phyloP scores from a whole-genome alignment of 441 rosid genomes.

The Omphalea diandra region DNA sequence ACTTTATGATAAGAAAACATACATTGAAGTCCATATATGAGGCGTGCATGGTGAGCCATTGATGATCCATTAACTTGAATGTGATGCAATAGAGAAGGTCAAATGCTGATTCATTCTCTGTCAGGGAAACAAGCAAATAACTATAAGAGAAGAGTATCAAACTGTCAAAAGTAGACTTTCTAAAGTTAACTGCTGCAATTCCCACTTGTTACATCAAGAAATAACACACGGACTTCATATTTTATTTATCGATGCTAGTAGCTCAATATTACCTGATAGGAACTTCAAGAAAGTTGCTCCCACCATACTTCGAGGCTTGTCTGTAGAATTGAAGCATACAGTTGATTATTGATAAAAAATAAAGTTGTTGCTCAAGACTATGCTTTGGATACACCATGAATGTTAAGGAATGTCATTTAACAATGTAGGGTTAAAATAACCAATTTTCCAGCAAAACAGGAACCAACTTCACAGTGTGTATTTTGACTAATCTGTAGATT shows the following conservation, averaged over 20 bases:
- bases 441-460: not conserved
- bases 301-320: conserved; percentile 69
- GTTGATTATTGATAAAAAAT: not conserved
- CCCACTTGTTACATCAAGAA: not conserved
- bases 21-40: conserved; percentile 99
- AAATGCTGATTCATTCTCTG: conserved; percentile 89
- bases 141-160: too few species aligned
- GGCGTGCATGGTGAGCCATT: conserved; percentile 92
- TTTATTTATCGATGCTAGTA: not conserved
- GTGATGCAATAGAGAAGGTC: conserved; percentile 95
- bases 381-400: not conserved
- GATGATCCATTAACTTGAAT: conserved; percentile 97
- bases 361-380: not conserved
- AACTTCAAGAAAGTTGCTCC: conserved; percentile 87
- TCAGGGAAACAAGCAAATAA: conserved; percentile 14
- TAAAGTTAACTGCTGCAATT: not conserved
- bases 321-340: conserved; percentile 39
- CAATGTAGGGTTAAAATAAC: not conserved
- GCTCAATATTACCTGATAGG: conserved; percentile 59
- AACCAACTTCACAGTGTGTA: not conserved
- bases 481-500: not conserved
- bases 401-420: not conserved
- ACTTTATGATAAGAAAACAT: conserved; percentile 29
- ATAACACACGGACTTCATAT: too few species aligned
- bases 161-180: not conserved